Evolutionary conservation across 2,329 filamentous ascomycete genomes (phyloP).

Genomic region (Monosporascus sp.): DNA sequence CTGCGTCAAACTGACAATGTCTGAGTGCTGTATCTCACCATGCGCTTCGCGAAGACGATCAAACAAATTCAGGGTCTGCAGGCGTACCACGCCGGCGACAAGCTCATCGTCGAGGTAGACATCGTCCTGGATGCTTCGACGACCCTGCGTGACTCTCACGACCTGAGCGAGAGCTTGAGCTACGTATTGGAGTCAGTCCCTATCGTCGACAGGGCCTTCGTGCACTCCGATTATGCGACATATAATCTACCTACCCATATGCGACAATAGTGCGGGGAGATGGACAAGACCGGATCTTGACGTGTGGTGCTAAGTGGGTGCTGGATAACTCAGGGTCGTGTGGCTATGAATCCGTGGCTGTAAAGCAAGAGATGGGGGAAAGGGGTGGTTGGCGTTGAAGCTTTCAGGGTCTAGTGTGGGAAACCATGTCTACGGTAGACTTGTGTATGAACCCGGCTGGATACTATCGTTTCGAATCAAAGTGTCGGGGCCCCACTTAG

Average conservation of each 20-base stretch:
- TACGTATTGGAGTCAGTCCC: slow-evolving; percentile 83
- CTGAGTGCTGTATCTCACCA: slow-evolving; percentile 75
- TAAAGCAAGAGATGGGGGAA: no score
- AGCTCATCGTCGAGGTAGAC: slow-evolving; percentile 78
- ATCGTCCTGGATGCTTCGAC: slow-evolving; percentile 76
- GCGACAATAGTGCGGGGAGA: slow-evolving; percentile 31
- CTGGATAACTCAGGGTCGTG: no score
- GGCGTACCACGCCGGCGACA: slow-evolving; percentile 81
- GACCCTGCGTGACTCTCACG: slow-evolving; percentile 73
- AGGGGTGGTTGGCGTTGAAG: no score
- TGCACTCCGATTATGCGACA: slow-evolving; percentile 60
- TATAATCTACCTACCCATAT: slow-evolving; percentile 60
- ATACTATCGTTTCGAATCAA: no score
- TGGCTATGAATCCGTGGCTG: no score
- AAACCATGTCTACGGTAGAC: no score
- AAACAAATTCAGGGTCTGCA: slow-evolving; percentile 79
- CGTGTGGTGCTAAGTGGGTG: no score
- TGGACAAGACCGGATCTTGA: neutral
- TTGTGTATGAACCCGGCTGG: no score
- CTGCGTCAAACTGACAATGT: slow-evolving; percentile 4
- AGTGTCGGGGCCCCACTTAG: no score
- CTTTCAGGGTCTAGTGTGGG: no score
- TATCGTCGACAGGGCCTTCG: slow-evolving; percentile 68
- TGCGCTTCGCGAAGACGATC: slow-evolving; percentile 88
- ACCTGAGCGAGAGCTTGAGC: slow-evolving; percentile 62